These are phyloP conservation scores for Parafenestella ontariensis DNA, from an alignment of 2,329 filamentous ascomycete species.

Conservation along the genomic window DNA sequence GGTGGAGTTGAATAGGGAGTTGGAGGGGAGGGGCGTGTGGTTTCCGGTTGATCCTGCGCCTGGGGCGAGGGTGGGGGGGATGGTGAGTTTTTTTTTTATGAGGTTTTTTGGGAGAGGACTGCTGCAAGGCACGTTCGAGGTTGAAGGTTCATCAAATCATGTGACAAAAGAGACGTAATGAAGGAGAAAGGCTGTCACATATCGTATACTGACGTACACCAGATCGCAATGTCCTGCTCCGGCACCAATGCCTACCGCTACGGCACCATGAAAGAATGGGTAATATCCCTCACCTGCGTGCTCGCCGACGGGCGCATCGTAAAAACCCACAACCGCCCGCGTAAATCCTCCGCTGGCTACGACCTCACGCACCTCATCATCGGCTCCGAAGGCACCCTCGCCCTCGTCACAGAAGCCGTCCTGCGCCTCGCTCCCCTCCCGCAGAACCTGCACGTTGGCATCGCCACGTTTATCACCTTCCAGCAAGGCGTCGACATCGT, in stretches of 20 bases:
- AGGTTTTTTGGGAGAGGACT: no score
- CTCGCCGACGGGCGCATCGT: slow-evolving; percentile 87
- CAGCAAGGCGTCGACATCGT: slow-evolving; percentile 79
- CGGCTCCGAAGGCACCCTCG: slow-evolving; percentile 89
- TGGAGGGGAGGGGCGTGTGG: slow-evolving; percentile 73
- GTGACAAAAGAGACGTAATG: no score
- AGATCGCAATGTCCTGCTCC: slow-evolving; percentile 66
- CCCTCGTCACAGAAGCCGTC: slow-evolving; percentile 87
- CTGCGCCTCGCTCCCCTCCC: slow-evolving; percentile 83
- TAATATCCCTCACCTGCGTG: slow-evolving; percentile 82
- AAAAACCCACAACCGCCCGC: slow-evolving; percentile 83
- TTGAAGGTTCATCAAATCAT: no score
- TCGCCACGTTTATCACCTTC: slow-evolving; percentile 68
- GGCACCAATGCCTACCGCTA: slow-evolving; percentile 93
- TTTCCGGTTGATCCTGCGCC: slow-evolving; percentile 94
- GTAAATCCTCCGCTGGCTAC: slow-evolving; percentile 90
- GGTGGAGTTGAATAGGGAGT: slow-evolving; percentile 79
- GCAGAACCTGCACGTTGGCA: slow-evolving; percentile 77
- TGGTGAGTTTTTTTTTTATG: slow-evolving; percentile 65
- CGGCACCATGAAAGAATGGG: slow-evolving; percentile 93
- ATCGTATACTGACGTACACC: background rate
- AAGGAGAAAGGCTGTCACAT: no score
- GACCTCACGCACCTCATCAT: slow-evolving; percentile 88
- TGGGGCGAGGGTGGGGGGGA: slow-evolving; percentile 87
- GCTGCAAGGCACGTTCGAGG: no score